Evolutionary conservation across 2,329 filamentous ascomycete genomes (phyloP).

Genomic region (Verticillium tricorpus): DNA sequence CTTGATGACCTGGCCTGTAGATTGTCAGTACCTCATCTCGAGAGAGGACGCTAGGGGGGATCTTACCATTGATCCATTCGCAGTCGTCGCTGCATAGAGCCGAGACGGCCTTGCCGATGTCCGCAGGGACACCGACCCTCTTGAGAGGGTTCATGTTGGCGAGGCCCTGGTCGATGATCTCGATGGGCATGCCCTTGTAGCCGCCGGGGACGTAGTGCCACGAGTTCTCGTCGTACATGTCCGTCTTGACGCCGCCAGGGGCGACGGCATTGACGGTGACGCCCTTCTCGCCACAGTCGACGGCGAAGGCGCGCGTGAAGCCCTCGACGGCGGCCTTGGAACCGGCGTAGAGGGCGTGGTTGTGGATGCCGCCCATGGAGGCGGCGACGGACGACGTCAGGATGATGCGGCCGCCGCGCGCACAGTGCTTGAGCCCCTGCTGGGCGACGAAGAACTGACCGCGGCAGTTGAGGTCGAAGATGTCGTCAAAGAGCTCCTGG

Average conservation of each 20-base stretch:
- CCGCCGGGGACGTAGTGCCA: conserved; percentile 61
- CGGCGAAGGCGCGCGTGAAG: conserved; percentile 66
- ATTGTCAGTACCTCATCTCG: conserved; percentile 53
- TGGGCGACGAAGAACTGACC: conserved; percentile 77
- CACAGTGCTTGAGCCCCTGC: conserved; percentile 67
- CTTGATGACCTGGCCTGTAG: conserved; percentile 32
- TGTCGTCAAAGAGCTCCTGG: conserved; percentile 66
- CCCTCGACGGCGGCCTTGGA: conserved; percentile 70
- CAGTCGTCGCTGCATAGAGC: conserved; percentile 52
- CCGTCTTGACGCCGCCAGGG: conserved; percentile 68
- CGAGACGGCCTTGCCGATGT: conserved; percentile 54
- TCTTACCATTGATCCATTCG: conserved; percentile 61
- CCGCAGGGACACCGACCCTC: conserved; percentile 52
- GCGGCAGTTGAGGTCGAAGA: conserved; percentile 67
- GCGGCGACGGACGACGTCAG: conserved; percentile 68
- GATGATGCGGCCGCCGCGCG: conserved; percentile 66
- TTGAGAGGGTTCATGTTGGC: conserved; percentile 54
- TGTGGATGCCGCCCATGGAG: conserved; percentile 59
- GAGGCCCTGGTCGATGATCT: conserved; percentile 51
- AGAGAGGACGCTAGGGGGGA: conserved; percentile 17
- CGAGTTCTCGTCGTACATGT: conserved; percentile 71
- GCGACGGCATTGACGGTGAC: conserved; percentile 72
- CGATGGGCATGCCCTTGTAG: conserved; percentile 43
- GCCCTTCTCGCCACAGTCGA: conserved; percentile 63
- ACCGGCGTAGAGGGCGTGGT: conserved; percentile 69